Evolutionary conservation across 768 basidiomycete genomes (phyloP).

Genomic region (Holtermannia corniformis): DNA sequence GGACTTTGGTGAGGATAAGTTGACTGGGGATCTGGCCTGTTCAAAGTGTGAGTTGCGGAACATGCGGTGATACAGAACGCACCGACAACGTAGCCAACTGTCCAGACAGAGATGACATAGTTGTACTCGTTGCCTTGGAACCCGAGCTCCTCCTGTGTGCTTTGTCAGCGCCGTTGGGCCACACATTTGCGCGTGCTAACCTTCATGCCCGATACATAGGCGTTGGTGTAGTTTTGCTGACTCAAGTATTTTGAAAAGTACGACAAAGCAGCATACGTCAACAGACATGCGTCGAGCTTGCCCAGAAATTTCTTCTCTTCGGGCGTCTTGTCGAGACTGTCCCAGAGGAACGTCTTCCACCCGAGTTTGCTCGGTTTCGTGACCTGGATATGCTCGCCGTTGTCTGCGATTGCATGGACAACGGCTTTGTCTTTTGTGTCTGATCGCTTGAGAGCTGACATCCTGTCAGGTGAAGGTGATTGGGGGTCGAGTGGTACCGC

Average conservation of each 20-base stretch:
- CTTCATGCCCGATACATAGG: neutral
- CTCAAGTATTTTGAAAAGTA: neutral
- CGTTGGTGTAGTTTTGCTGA: neutral
- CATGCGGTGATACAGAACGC: neutral
- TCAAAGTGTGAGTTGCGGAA: neutral
- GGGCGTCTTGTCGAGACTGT: neutral
- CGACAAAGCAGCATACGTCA: neutral
- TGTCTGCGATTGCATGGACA: no score
- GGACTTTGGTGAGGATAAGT: slow-evolving; percentile 2
- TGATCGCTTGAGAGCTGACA: no score
- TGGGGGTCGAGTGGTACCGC: no score
- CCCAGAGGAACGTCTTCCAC: neutral
- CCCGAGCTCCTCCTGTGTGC: neutral
- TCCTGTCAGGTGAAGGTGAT: no score
- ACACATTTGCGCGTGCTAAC: neutral
- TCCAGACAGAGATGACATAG: neutral
- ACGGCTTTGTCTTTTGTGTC: no score
- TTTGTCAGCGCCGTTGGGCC: neutral
- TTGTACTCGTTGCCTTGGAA: neutral
- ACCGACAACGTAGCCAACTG: neutral
- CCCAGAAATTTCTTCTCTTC: neutral
- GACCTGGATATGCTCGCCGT: no score
- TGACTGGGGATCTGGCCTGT: slow-evolving; percentile 1
- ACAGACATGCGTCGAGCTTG: neutral
- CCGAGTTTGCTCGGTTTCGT: no score